Evolutionary conservation across 306 rosid species (phyloP).

Genomic region (Mimosa bimucronata): DNA sequence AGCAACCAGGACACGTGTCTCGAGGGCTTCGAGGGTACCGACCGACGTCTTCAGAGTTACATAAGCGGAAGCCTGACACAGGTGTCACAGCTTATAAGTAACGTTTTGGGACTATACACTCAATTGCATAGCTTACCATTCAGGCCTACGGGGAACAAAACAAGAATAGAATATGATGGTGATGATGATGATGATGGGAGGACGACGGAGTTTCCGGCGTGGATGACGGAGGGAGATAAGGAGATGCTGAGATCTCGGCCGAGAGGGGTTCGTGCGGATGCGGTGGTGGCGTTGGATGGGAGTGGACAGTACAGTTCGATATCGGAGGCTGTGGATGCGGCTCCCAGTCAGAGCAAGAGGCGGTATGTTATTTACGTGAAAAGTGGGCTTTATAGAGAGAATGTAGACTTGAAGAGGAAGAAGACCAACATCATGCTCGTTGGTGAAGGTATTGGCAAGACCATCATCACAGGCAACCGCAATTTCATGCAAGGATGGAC

Average conservation of each 20-base stretch:
- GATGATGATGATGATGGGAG: background rate
- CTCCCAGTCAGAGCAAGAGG: slow-evolving; percentile 62
- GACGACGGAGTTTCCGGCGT: slow-evolving; percentile 52
- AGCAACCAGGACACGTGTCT: slow-evolving; percentile 97
- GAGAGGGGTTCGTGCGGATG: slow-evolving; percentile 49
- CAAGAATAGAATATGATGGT: background rate
- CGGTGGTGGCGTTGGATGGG: slow-evolving; percentile 82
- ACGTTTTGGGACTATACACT: slow-evolving; percentile 74
- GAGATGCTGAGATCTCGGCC: slow-evolving; percentile 56
- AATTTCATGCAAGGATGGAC: slow-evolving; percentile 99
- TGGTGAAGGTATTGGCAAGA: slow-evolving; percentile 86
- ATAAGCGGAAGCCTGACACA: slow-evolving; percentile 77
- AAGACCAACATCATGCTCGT: slow-evolving; percentile 82
- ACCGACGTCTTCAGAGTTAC: slow-evolving; percentile 68
- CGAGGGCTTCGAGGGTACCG: slow-evolving; percentile 96
- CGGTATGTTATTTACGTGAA: slow-evolving; percentile 75
- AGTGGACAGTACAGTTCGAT: slow-evolving; percentile 72
- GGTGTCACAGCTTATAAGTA: slow-evolving; percentile 82
- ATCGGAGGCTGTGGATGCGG: slow-evolving; percentile 74
- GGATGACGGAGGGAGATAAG: slow-evolving; percentile 73
- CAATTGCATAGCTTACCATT: slow-evolving; percentile 69
- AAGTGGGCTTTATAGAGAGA: slow-evolving; percentile 78
- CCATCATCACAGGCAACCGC: slow-evolving; percentile 68
- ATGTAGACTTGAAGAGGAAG: slow-evolving; percentile 79
- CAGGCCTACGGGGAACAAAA: slow-evolving; percentile 47